phyloP scores from a whole-genome alignment of 192 early-diverging fungal genomes.

The Umbelopsis vinacea region DNA sequence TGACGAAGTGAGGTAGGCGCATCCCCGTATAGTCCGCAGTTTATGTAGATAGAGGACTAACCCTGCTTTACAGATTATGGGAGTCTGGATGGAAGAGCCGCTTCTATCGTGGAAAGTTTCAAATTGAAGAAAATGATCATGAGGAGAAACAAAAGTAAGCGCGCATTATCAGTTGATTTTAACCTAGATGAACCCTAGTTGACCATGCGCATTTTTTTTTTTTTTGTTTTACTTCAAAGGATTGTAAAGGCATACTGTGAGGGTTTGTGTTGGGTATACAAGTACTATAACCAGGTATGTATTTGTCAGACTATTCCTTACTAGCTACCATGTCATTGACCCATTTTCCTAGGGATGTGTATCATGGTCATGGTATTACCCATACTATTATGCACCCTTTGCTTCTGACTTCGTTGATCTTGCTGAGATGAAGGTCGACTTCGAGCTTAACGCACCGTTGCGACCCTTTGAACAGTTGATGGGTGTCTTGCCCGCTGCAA shows the following conservation, averaged over 20 bases:
- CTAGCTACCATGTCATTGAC: too few relatives aligned
- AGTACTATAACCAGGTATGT: constrained; percentile 87
- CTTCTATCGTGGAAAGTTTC: constrained; percentile 74
- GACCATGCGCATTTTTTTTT: not conserved
- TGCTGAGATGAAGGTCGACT: constrained; percentile 69
- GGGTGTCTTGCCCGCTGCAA: constrained; percentile 91
- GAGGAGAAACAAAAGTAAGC: constrained; percentile 61
- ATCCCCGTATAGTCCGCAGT: too few relatives aligned
- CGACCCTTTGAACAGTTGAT: constrained; percentile 95
- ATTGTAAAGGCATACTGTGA: constrained; percentile 85
- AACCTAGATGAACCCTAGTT: not conserved
- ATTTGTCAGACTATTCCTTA: too few relatives aligned
- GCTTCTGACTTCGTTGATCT: constrained; percentile 84
- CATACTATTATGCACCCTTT: constrained; percentile 94
- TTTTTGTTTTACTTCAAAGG: constrained; percentile 30
- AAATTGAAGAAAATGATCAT: constrained; percentile 60
- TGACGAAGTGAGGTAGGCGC: constrained; percentile 49
- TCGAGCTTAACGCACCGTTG: constrained; percentile 86
- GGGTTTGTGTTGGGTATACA: constrained; percentile 95
- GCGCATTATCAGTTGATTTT: not conserved
- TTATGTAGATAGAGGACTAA: not conserved
- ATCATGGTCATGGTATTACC: constrained; percentile 98
- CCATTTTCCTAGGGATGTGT: constrained; percentile 63
- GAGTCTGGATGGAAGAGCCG: constrained; percentile 77
- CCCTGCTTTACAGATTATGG: constrained; percentile 60